Conservation (phyloP, 371 early-diverging fungal species). For the Actinomortierella wolfii region DNA sequence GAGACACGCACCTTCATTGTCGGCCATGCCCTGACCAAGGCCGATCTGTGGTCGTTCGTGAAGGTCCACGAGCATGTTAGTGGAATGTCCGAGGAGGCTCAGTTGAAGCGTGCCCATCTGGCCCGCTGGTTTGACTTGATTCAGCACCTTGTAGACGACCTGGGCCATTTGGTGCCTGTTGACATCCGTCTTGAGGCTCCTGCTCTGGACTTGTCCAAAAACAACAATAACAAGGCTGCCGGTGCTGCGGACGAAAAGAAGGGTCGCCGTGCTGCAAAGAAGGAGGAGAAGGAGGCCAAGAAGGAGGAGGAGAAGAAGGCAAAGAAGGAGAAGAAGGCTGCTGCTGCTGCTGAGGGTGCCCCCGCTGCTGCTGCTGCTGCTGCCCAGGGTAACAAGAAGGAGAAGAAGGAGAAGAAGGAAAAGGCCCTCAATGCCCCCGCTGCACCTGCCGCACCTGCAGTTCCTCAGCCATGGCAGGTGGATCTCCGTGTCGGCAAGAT, state of each 20-base stretch:
- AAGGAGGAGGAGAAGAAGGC: slow-evolving; percentile 54
- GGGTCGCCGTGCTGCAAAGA: slow-evolving; percentile 55
- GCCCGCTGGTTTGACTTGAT: slow-evolving; percentile 82
- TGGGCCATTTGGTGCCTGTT: slow-evolving; percentile 54
- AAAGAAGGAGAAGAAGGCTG: slow-evolving; percentile 21
- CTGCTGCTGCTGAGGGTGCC: slow-evolving; percentile 11
- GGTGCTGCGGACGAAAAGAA: slow-evolving; percentile 50
- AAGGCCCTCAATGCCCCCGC: slow-evolving; percentile 47
- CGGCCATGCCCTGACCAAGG: slow-evolving; percentile 65
- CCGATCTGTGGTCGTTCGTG: slow-evolving; percentile 75
- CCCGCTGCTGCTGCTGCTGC: slow-evolving; percentile 7
- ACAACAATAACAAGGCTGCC: slow-evolving; percentile 42
- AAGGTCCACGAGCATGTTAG: slow-evolving; percentile 64
- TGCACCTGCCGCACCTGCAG: slow-evolving; percentile 54
- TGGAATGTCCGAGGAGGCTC: slow-evolving; percentile 49
- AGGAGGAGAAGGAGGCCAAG: slow-evolving; percentile 65
- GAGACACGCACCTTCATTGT: slow-evolving; percentile 68
- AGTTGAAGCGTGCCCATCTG: slow-evolving; percentile 54
- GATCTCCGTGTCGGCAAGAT: slow-evolving; percentile 95
- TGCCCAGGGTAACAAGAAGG: slow-evolving; percentile 9
- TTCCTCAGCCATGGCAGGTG: slow-evolving; percentile 78
- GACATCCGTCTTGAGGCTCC: slow-evolving; percentile 63
- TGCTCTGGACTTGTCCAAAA: slow-evolving; percentile 50
- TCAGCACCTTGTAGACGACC: slow-evolving; percentile 62
- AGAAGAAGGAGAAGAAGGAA: slow-evolving; percentile 42